Percentiles rank a stretch among this genome's conserved stretches.
phyloP scores from a whole-genome alignment of 169 alveolate genomes.

The Plasmodium relictum region DNA sequence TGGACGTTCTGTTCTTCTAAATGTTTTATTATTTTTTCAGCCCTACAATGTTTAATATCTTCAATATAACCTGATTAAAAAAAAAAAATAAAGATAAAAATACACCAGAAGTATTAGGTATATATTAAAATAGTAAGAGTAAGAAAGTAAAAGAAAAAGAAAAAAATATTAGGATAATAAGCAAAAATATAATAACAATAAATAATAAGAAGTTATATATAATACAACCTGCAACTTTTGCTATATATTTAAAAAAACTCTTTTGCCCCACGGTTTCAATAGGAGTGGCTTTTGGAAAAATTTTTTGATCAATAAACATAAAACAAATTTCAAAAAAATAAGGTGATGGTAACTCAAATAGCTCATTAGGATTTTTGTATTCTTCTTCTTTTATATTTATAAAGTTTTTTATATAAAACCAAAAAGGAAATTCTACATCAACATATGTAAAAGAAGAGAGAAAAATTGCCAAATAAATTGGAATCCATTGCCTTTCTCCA shows the following conservation, averaged over 20 bases:
- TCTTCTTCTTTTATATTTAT: slow-evolving; percentile 73
- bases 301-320: slow-evolving; percentile 75
- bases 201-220: not conserved
- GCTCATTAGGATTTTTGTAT: slow-evolving; percentile 53
- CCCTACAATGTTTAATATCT: slow-evolving; percentile 74
- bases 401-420: slow-evolving; percentile 76
- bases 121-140: not conserved
- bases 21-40: slow-evolving; percentile 63
- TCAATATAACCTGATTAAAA: slow-evolving; percentile 60
- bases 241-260: slow-evolving; percentile 72
- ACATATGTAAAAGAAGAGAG: slow-evolving; percentile 72
- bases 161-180: not conserved
- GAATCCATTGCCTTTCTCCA: slow-evolving; percentile 77
- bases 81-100: not conserved
- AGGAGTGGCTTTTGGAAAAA: slow-evolving; percentile 75
- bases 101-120: not conserved
- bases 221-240: slow-evolving; percentile 67
- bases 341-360: slow-evolving; percentile 77
- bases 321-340: slow-evolving; percentile 76
- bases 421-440: slow-evolving; percentile 77
- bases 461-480: slow-evolving; percentile 61
- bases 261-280: slow-evolving; percentile 76
- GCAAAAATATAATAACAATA: not conserved
- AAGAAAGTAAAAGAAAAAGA: not conserved
- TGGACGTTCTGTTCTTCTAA: slow-evolving; percentile 69